Evolutionary conservation across 1,284 basidiomycete species (phyloP).

Genomic region (Malassezia japonica): DNA sequence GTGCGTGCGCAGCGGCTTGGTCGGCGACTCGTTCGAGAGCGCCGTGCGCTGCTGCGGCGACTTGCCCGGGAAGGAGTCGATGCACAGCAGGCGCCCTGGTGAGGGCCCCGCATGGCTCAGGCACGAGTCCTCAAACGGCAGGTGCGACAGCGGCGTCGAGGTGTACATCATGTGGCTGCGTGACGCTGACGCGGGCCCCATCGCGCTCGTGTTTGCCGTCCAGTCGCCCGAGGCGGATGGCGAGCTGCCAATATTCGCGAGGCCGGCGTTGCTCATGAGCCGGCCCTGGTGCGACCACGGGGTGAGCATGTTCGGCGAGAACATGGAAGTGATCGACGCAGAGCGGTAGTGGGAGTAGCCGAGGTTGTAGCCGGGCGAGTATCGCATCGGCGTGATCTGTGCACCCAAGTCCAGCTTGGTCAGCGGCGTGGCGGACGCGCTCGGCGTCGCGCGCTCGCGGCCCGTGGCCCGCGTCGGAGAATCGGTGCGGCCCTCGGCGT

Average conservation of each 20-base stretch:
- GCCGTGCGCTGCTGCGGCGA: conserved; percentile 6
- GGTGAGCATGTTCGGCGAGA: conserved; percentile 15
- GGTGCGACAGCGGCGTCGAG: conserved; percentile 14
- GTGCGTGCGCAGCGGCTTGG: neutral
- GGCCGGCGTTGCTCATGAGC: conserved; percentile 9
- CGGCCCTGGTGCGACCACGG: conserved; percentile 17
- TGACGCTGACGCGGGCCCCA: neutral
- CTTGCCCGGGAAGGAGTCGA: conserved; percentile 17
- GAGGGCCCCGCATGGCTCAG: neutral
- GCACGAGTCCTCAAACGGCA: neutral
- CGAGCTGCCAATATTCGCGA: conserved; percentile 12
- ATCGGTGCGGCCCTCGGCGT: neutral
- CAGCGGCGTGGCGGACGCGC: conserved; percentile 9
- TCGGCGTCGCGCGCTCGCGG: neutral
- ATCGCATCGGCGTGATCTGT: conserved; percentile 19
- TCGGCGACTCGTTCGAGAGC: conserved; percentile 4
- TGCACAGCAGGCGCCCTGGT: conserved; percentile 12
- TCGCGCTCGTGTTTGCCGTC: neutral
- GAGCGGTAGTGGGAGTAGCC: conserved; percentile 2
- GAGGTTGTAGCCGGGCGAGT: conserved; percentile 2
- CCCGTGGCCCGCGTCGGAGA: neutral
- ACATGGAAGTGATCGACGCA: conserved; percentile 1
- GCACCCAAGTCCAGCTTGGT: conserved; percentile 10
- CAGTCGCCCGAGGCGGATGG: conserved; percentile 8
- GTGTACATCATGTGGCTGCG: neutral